These are phyloP conservation scores for Calonectria ilicicola DNA, from an alignment of 2,329 filamentous ascomycete genomes.

Conservation along the genomic window DNA sequence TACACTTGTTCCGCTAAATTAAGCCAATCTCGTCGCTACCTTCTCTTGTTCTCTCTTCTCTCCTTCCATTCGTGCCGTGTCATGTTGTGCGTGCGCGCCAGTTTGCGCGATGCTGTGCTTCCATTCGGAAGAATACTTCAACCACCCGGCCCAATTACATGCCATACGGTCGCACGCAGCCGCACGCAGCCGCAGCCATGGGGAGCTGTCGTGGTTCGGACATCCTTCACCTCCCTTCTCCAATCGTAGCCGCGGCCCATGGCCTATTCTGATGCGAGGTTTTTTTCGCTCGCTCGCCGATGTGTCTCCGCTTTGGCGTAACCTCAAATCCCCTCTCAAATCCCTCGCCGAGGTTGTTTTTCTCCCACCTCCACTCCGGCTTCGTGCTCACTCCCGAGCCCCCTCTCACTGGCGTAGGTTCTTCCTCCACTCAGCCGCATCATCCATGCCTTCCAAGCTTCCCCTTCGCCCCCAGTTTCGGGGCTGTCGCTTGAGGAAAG, in stretches of 20 bases:
- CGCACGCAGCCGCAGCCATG: conserved; percentile 24
- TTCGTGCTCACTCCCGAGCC: conserved; percentile 18
- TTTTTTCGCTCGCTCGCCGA: conserved; percentile 5
- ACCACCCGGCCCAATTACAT: conserved; percentile 26
- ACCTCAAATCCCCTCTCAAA: background rate
- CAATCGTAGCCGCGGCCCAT: background rate
- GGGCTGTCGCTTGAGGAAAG: conserved; percentile 92
- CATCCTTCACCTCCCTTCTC: conserved; percentile 5
- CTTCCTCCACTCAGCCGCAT: conserved; percentile 46
- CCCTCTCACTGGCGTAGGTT: conserved; percentile 30
- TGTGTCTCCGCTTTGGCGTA: conserved; percentile 18
- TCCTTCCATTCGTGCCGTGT: background rate
- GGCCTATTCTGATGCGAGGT: conserved; percentile 11
- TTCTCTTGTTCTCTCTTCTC: background rate
- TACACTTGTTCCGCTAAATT: conserved; percentile 9
- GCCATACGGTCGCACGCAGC: conserved; percentile 27
- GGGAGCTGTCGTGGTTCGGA: conserved; percentile 12
- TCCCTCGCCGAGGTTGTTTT: background rate
- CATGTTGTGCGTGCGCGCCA: conserved; percentile 21
- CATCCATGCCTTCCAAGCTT: conserved; percentile 72
- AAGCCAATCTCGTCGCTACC: background rate
- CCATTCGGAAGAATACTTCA: conserved; percentile 23
- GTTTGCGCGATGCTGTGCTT: conserved; percentile 18
- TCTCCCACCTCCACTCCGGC: conserved; percentile 1
- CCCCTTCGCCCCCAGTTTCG: conserved; percentile 89